phyloP scores from a whole-genome alignment of 306 rosid genomes.

The Bauhinia variegata region DNA sequence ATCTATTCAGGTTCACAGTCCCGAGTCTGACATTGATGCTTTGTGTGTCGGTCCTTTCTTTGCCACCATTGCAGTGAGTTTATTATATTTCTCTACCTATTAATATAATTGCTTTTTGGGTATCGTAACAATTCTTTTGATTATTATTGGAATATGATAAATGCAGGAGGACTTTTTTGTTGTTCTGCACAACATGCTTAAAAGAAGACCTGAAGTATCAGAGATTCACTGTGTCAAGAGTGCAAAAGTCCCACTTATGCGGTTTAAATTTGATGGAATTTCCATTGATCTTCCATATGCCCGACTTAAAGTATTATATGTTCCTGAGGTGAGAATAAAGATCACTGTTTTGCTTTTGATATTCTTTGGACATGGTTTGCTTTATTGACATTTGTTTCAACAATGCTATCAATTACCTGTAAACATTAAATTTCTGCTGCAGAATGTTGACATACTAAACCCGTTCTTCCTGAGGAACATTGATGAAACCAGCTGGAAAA shows the following conservation, averaged over 20 bases:
- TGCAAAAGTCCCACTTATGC: slow-evolving; percentile 57
- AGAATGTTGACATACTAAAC: slow-evolving; percentile 50
- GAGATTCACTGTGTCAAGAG: slow-evolving; percentile 48
- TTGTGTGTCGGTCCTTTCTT: slow-evolving; percentile 55
- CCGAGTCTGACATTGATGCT: slow-evolving; percentile 58
- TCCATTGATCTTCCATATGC: slow-evolving; percentile 55
- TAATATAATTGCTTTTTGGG: slow-evolving; percentile 11
- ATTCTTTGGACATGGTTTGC: slow-evolving; percentile 9
- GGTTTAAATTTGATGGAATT: slow-evolving; percentile 52
- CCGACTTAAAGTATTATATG: slow-evolving; percentile 41
- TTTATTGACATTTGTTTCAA: slow-evolving; percentile 20
- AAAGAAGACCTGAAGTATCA: slow-evolving; percentile 47
- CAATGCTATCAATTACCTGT: slow-evolving; percentile 1
- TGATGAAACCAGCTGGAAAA: slow-evolving; percentile 56
- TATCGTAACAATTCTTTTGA: slow-evolving; percentile 10
- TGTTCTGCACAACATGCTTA: slow-evolving; percentile 46
- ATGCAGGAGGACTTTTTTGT: slow-evolving; percentile 55
- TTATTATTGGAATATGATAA: slow-evolving; percentile 8
- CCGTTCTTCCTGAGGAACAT: slow-evolving; percentile 52
- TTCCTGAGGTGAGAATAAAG: slow-evolving; percentile 51
- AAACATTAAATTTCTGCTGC: slow-evolving; percentile 5
- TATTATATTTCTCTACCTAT: slow-evolving; percentile 17
- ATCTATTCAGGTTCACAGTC: slow-evolving; percentile 46
- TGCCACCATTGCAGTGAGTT: slow-evolving; percentile 48
- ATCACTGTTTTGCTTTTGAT: background rate